Conservation (phyloP, 176 grass and related monocot species). For the Zizania latifolia region DNA sequence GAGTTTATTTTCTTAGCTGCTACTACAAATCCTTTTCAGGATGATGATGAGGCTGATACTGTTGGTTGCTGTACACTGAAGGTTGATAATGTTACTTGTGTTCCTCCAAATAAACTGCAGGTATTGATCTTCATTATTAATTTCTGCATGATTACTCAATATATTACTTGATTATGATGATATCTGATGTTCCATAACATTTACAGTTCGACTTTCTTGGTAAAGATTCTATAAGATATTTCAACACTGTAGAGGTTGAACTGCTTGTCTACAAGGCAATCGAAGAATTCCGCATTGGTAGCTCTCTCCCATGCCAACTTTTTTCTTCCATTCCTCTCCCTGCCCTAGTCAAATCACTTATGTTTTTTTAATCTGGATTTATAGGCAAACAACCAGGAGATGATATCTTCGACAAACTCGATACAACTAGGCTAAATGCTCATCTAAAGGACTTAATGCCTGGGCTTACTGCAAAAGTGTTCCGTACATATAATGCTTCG, state of each 20-base stretch:
- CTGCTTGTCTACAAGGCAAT: constrained; percentile 80
- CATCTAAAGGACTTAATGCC: constrained; percentile 96
- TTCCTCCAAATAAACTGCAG: constrained; percentile 86
- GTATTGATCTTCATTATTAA: constrained; percentile 36
- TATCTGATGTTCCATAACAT: constrained; percentile 29
- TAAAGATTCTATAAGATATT: constrained; percentile 99
- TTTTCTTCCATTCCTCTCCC: not conserved
- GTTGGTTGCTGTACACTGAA: constrained; percentile 95
- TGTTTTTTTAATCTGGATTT: constrained; percentile 29
- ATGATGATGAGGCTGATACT: constrained; percentile 97
- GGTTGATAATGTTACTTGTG: constrained; percentile 85
- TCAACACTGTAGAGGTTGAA: constrained; percentile 93
- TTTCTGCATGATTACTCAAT: too few relatives aligned
- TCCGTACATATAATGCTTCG: constrained; percentile 99
- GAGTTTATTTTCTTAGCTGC: not conserved
- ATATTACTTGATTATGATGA: constrained; percentile 26
- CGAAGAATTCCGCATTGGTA: constrained; percentile 70
- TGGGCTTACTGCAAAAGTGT: constrained; percentile 98
- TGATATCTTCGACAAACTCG: constrained; percentile 70
- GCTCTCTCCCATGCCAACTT: not conserved
- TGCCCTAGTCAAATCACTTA: constrained; percentile 12
- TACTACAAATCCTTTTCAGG: constrained; percentile 45
- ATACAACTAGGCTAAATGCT: constrained; percentile 84
- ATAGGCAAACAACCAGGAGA: constrained; percentile 54
- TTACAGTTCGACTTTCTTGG: constrained; percentile 98